Conservation (phyloP, 2,329 filamentous ascomycete species). For the Penicillium fuscoglaucum region DNA sequence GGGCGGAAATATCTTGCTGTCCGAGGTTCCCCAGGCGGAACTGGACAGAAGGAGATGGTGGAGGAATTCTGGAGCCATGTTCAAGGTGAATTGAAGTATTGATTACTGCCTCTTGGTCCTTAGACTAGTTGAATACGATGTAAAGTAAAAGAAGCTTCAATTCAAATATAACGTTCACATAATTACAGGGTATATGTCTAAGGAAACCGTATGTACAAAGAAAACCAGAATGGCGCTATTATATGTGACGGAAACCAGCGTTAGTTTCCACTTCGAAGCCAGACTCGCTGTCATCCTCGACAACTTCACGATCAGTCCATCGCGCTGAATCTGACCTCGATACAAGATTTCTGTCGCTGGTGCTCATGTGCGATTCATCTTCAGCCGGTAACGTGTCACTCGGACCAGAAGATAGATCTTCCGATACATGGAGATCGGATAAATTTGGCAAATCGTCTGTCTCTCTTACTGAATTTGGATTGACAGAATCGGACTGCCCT, state of each 20-base stretch:
- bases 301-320: constrained; percentile 68
- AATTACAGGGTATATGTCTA: constrained; percentile 18
- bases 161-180: neutral
- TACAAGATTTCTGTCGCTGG: constrained; percentile 13
- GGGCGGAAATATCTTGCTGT: constrained; percentile 55
- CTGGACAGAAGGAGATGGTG: constrained; percentile 42
- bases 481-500: constrained; percentile 30
- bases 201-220: constrained; percentile 15
- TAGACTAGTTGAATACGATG: neutral
- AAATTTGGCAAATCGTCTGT: constrained; percentile 2
- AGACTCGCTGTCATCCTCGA: constrained; percentile 48
- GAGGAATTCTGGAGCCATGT: constrained; percentile 46
- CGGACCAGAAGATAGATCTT: neutral
- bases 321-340: constrained; percentile 54
- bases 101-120: neutral
- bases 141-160: neutral
- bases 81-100: constrained; percentile 42
- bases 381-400: constrained; percentile 9
- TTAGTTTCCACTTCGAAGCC: constrained; percentile 30
- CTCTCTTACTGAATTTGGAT: constrained; percentile 15
- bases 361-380: constrained; percentile 15
- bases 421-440: neutral
- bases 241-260: constrained; percentile 17
- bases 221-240: neutral
- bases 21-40: constrained; percentile 32